These are phyloP conservation scores for Pharnaceum exiguum DNA, from an alignment of 148 eudicot species.

Conservation along the genomic window DNA sequence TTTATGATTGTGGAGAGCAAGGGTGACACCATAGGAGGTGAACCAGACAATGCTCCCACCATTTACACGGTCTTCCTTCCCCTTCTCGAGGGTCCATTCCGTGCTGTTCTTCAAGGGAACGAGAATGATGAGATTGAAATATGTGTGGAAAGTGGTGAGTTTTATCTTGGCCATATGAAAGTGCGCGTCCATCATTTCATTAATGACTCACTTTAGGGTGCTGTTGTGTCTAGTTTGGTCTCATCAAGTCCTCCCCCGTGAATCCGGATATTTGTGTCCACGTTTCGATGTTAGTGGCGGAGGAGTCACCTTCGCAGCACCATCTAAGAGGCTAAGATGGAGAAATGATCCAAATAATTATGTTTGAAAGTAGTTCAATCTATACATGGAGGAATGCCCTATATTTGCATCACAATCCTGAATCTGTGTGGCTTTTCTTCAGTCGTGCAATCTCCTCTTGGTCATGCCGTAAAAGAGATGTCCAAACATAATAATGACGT, in stretches of 20 bases:
- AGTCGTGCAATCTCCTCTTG: slow-evolving; percentile 5
- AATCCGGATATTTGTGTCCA: slow-evolving; percentile 18
- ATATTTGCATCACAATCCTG: slow-evolving; percentile 15
- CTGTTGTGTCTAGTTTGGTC: slow-evolving; percentile 15
- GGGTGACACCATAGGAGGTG: slow-evolving; percentile 40
- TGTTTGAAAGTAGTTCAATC: slow-evolving; percentile 16
- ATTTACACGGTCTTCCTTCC: slow-evolving; percentile 88
- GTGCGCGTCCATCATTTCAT: slow-evolving; percentile 10
- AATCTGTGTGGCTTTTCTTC: slow-evolving; percentile 2
- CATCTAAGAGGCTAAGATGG: slow-evolving; percentile 29
- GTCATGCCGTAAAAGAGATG: slow-evolving; percentile 1
- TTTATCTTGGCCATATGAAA: slow-evolving; percentile 22
- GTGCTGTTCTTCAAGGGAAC: slow-evolving; percentile 94
- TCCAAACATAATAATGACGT: slow-evolving; percentile 1
- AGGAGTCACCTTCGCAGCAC: slow-evolving; percentile 14
- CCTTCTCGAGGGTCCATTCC: slow-evolving; percentile 84
- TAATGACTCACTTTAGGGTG: slow-evolving; percentile 7
- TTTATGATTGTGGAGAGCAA: slow-evolving; percentile 87
- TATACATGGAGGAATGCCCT: slow-evolving; percentile 7
- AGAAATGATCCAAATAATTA: slow-evolving; percentile 19
- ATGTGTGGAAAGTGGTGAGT: slow-evolving; percentile 97
- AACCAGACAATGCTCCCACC: slow-evolving; percentile 44
- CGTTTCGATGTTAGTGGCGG: slow-evolving; percentile 13
- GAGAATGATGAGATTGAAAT: slow-evolving; percentile 80
- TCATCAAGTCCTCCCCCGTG: slow-evolving; percentile 14